Evolutionary conservation across 805 yeast species (phyloP).

Genomic region (Yarrowia keelungensis): DNA sequence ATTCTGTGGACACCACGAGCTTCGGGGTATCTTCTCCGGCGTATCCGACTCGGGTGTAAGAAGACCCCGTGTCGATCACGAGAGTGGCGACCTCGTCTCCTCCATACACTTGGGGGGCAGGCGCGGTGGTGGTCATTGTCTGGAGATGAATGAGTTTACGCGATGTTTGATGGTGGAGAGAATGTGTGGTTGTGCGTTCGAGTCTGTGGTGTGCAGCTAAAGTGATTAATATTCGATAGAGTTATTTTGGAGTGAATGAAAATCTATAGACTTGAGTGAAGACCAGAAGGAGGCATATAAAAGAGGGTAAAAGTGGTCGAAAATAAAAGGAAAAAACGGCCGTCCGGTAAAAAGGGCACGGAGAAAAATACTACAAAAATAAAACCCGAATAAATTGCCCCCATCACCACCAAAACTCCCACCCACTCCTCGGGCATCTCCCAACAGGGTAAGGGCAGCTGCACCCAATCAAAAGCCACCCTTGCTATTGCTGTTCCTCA

Average conservation of each 20-base stretch:
- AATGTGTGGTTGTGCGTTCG: not conserved
- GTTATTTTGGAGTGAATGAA: slow-evolving; percentile 2
- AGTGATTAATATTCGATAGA: not conserved
- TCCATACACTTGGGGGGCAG: slow-evolving; percentile 42
- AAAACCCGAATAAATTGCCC: not conserved
- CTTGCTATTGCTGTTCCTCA: slow-evolving; percentile 33
- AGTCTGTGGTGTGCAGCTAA: not conserved
- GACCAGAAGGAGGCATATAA: no score
- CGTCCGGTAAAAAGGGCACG: no score
- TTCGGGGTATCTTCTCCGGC: slow-evolving; percentile 92
- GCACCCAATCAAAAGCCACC: slow-evolving; percentile 34
- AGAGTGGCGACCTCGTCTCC: slow-evolving; percentile 85
- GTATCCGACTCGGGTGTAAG: slow-evolving; percentile 80
- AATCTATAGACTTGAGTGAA: not conserved
- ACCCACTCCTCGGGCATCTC: not conserved
- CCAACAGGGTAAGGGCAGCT: slow-evolving; percentile 35
- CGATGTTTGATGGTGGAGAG: slow-evolving; percentile 17
- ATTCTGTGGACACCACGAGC: slow-evolving; percentile 62
- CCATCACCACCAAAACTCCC: not conserved
- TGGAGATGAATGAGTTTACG: not conserved
- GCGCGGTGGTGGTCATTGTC: slow-evolving; percentile 41
- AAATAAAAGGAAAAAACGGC: not conserved
- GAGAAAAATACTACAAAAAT: no score
- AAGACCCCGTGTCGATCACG: slow-evolving; percentile 90
- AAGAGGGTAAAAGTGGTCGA: no score